Evolutionary conservation across 192 early-diverging fungal species (phyloP), one percentile per base, ranked within the genome.

Genomic region (Mortierella antarctica): DNA sequence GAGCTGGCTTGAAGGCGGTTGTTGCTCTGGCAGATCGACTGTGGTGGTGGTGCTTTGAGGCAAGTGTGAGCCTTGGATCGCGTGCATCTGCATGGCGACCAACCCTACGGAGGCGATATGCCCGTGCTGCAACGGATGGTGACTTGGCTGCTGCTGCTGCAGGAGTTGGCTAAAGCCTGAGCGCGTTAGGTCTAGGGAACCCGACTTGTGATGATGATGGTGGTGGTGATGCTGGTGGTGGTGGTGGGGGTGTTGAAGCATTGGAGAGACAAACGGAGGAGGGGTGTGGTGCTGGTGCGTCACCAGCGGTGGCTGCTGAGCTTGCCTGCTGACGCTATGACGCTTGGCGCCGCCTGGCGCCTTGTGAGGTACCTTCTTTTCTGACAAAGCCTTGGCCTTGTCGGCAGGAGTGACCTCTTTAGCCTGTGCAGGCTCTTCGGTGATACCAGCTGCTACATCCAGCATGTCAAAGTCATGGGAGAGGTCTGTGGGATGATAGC

Each of bases 261-360:
- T 42, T 2, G 74, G 74, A 13, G 74, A 78, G 5, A 70, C 67
- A 52, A 57, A 78, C 7, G 74, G 74, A 0, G 74, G 67, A 12
- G 74, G 74, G 44, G 74, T 78, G 21, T 71, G 76, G 11, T 79
- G 76, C 31, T 79, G 76, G 45, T 79, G 76, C 6, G 68, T 70
- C 5, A 79, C 76, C 31, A 79, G 44, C 1, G 76, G 76, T 0
- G 68, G 76, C 11, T 71, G 76, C 46, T 79, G 76, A 20, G 76
- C 76, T 41, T 79, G 76, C 7, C 69, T 68, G 31, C 76, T 79
- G 12, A 79, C 76, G 41, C 76, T 79, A 49, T 79, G 76, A 31
- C 76, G 76, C 45, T 70, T 70, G 18, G 55, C 39, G 9, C 18
- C 57, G 44, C 52, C 52, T 7, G 58, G 55, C 21, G 46, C 14